Evolutionary conservation across 352 stramenopile genomes (phyloP), one percentile per base, ranked within the genome.

Genomic region (Phytophthora pisi): DNA sequence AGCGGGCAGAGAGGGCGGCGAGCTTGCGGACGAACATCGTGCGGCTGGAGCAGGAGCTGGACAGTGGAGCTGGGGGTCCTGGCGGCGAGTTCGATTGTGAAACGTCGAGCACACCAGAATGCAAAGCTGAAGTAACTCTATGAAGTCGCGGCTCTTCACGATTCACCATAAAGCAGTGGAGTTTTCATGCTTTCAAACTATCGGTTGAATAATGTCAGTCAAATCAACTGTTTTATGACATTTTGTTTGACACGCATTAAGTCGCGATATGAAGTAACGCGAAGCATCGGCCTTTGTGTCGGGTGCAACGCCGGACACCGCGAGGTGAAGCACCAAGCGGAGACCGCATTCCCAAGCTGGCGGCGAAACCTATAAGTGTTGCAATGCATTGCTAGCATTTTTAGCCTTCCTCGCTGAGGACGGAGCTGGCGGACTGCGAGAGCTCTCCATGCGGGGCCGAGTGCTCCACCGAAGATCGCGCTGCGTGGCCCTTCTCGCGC

Each of bases 1-100:
- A 16, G 24, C 70, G 62, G 34, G 69, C 40, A 47, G 40, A 8
- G 52, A 57, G 46, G 43, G 70, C 59, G 43, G 67, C 65, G 68
- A 81, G 64, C 72, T 65, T 70, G 66, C 59, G 75, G 74, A 26
- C n/a, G 47, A 89, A 75, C 81, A 89, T 86, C 40, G 11, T 42
- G 34, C 34, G 34, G 47, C 10, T 13, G 49, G 10, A 34, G 9
- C 16, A 23, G 38, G 13, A 31, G 31, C 24, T 23, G n/a, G n/a
- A n/a, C n/a, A n/a, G n/a, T n/a, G n/a, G 20, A 1, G 31, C 46
- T 31, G 47, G 38, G 34, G 52, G 47, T 36, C 34, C 31, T 51
- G 54, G 50, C 51, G 53, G 58, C 43, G 60, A 45, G 59, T 68
- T 68, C 31, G 59, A 51, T 75, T 74, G 72, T 72, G 66, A 71